phyloP scores from a whole-genome alignment of 768 basidiomycete genomes.

The Naganishia randhawae region DNA sequence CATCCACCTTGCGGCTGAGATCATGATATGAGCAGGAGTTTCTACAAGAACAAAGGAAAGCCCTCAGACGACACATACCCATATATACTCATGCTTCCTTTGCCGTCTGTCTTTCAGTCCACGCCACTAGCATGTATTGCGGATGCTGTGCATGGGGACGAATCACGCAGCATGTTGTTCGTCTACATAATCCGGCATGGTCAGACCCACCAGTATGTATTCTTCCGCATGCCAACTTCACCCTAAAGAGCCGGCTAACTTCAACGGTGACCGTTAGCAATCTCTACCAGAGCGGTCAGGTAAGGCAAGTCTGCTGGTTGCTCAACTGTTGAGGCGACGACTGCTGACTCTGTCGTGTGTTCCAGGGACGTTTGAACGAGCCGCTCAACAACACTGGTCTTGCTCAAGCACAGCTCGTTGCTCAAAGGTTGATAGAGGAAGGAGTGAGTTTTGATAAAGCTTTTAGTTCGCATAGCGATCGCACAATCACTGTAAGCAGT shows the following conservation, averaged over 20 bases:
- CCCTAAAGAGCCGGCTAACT: neutral
- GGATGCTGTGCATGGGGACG: no score
- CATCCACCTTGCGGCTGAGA: no score
- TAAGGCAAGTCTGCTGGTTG: neutral
- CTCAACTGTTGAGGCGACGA: no score
- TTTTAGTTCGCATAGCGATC: conserved; percentile 61
- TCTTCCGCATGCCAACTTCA: neutral
- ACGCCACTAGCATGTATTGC: neutral
- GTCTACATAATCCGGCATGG: conserved; percentile 19
- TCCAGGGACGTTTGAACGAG: no score
- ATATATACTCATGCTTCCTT: neutral
- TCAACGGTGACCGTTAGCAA: neutral
- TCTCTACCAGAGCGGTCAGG: conserved; percentile 13
- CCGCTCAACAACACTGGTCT: no score
- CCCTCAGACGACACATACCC: no score
- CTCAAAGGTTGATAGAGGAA: conserved; percentile 50
- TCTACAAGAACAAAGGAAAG: no score
- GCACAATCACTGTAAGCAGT: conserved; percentile 57
- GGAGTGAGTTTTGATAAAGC: conserved; percentile 60
- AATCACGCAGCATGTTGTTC: conserved; percentile 1
- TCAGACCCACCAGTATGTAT: conserved; percentile 22
- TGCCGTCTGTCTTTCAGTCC: neutral
- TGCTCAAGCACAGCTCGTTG: neutral
- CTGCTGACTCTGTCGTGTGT: no score
- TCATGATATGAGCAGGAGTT: no score